Conservation (phyloP, 2,329 filamentous ascomycete genomes). For the Nemania sp. region DNA sequence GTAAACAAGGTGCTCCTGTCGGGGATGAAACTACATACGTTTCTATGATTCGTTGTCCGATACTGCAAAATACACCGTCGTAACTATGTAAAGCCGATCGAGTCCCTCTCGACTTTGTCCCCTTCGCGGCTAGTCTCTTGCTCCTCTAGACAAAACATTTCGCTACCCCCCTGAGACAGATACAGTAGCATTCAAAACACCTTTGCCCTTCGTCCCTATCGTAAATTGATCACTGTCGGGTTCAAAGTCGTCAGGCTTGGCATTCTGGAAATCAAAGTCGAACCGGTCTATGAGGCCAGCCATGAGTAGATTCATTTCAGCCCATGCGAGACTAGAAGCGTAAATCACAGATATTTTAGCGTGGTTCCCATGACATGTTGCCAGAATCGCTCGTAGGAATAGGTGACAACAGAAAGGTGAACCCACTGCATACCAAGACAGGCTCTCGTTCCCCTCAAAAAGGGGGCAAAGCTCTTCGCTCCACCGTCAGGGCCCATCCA, state of each 20-base stretch:
- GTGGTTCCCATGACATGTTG: neutral
- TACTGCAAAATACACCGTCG: too few species aligned
- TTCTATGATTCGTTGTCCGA: too few species aligned
- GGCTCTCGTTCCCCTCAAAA: slow-evolving; percentile 30
- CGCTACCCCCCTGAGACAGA: neutral
- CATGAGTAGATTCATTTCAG: slow-evolving; percentile 10
- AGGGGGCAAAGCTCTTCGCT: slow-evolving; percentile 26
- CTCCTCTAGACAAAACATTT: too few species aligned
- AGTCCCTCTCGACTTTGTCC: too few species aligned
- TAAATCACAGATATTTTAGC: neutral
- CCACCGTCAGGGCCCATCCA: slow-evolving; percentile 29
- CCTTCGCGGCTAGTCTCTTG: too few species aligned
- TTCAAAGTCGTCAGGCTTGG: slow-evolving; percentile 13
- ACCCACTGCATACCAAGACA: slow-evolving; percentile 39
- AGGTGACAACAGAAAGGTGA: neutral
- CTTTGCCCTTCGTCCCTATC: slow-evolving; percentile 17
- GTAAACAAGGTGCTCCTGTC: too few species aligned
- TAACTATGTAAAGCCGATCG: too few species aligned
- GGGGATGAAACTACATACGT: too few species aligned
- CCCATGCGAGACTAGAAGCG: slow-evolving; percentile 25
- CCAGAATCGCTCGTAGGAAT: neutral
- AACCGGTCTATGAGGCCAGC: slow-evolving; percentile 18
- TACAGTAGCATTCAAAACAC: slow-evolving; percentile 3
- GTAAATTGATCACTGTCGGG: slow-evolving; percentile 21
- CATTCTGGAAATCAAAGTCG: slow-evolving; percentile 13